phyloP scores from a whole-genome alignment of 345 rosid species.

The Corchorus olitorius region DNA sequence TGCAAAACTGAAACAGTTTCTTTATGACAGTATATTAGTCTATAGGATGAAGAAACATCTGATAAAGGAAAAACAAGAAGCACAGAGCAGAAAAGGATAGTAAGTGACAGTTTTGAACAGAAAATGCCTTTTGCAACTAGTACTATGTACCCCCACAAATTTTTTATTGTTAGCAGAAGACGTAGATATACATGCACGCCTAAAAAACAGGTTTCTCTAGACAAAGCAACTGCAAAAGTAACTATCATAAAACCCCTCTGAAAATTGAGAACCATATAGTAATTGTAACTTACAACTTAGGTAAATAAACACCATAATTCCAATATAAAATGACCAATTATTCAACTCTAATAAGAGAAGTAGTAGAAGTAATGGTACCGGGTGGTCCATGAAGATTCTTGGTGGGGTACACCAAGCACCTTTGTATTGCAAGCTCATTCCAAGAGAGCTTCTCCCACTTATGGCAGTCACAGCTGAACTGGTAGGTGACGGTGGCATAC shows the following conservation, averaged over 20 bases:
- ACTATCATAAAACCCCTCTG: slow-evolving; percentile 1
- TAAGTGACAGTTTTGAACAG: not conserved
- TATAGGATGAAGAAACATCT: not conserved
- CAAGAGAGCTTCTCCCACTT: slow-evolving; percentile 92
- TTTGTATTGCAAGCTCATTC: slow-evolving; percentile 77
- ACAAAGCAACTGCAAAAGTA: not conserved
- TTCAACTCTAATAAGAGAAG: not conserved
- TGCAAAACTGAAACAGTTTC: not conserved
- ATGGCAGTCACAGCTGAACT: slow-evolving; percentile 80
- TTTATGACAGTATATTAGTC: not conserved
- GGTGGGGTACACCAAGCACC: slow-evolving; percentile 98
- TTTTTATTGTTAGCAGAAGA: not conserved
- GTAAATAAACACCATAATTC: not conserved
- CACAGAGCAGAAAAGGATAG: not conserved
- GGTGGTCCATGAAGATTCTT: slow-evolving; percentile 93
- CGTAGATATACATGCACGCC: not conserved
- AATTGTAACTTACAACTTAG: slow-evolving; percentile 1
- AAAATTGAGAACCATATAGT: not conserved
- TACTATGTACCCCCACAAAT: not conserved
- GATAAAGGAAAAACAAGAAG: not conserved
- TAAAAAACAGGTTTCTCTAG: not conserved
- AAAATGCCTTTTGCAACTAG: not conserved
- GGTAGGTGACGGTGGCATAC: slow-evolving; percentile 76
- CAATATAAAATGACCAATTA: not conserved
- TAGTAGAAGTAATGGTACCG: slow-evolving; percentile 40